Conservation (phyloP, 176 grass and related monocot species). For the Alloteropsis semialata region DNA sequence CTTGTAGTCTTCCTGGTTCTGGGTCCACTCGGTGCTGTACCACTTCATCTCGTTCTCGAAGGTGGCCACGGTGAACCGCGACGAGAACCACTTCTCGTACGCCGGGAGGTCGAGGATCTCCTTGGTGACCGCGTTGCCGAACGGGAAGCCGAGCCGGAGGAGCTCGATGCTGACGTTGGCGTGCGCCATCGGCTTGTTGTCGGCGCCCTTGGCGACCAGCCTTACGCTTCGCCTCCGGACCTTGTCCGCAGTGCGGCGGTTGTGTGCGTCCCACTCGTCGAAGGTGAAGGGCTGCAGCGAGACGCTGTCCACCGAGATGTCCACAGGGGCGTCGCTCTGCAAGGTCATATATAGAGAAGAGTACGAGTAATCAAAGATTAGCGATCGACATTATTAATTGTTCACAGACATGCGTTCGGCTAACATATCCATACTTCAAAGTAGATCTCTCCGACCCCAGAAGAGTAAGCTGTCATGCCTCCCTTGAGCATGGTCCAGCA, state of each 20-base stretch:
- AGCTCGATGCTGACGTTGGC: constrained; percentile 50
- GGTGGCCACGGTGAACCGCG: constrained; percentile 70
- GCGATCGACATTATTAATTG: too few species aligned
- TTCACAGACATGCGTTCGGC: neutral
- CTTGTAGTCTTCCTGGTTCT: constrained; percentile 47
- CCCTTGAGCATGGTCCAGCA: constrained; percentile 97
- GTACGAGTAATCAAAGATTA: too few species aligned
- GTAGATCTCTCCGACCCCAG: constrained; percentile 53
- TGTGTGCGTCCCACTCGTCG: constrained; percentile 64
- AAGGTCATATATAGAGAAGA: too few species aligned
- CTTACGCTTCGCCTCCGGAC: constrained; percentile 20
- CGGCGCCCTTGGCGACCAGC: constrained; percentile 28
- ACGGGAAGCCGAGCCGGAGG: constrained; percentile 43
- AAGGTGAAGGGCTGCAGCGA: constrained; percentile 79
- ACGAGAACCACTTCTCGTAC: constrained; percentile 84
- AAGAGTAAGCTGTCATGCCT: constrained; percentile 53
- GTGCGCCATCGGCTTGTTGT: constrained; percentile 21
- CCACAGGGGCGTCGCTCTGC: constrained; percentile 45
- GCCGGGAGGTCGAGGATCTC: constrained; percentile 46
- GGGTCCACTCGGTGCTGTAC: constrained; percentile 53
- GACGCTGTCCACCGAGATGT: constrained; percentile 81
- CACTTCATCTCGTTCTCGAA: constrained; percentile 99
- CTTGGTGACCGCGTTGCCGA: constrained; percentile 55
- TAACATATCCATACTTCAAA: constrained; percentile 46
- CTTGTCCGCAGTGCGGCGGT: constrained; percentile 28